phyloP scores from a whole-genome alignment of 306 rosid species.

The Myrica gale region DNA sequence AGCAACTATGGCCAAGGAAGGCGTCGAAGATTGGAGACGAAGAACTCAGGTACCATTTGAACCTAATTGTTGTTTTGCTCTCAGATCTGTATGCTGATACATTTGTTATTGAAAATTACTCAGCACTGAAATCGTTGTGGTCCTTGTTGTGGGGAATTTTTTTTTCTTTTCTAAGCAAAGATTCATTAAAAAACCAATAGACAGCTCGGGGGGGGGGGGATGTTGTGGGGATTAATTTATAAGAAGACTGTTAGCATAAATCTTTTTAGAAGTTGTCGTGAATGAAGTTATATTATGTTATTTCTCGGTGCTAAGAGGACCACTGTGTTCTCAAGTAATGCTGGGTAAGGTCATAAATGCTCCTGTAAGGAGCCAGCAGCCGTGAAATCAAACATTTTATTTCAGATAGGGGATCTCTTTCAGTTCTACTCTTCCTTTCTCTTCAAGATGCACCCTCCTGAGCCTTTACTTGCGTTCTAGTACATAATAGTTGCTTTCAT shows the following conservation, averaged over 20 bases:
- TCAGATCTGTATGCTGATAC: not conserved
- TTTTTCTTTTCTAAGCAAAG: no score
- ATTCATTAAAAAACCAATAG: no score
- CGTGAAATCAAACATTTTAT: not conserved
- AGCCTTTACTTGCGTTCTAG: not conserved
- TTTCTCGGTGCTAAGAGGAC: not conserved
- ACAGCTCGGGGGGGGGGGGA: no score
- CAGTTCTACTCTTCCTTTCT: not conserved
- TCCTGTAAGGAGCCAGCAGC: not conserved
- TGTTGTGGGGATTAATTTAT: not conserved
- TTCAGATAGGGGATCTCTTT: not conserved
- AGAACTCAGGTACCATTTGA: conserved; percentile 63
- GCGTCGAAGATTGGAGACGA: conserved; percentile 94
- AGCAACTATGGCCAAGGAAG: conserved; percentile 85
- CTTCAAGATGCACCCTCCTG: not conserved
- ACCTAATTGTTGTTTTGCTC: not conserved
- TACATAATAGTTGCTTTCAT: not conserved
- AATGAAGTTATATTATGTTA: not conserved
- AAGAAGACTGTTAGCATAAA: not conserved
- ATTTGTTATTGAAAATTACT: not conserved
- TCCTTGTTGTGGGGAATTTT: conserved; percentile 10
- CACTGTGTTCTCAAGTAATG: conserved; percentile 12
- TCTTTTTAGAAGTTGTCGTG: not conserved
- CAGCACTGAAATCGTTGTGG: not conserved
- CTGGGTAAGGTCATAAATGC: not conserved